Conservation (phyloP, 768 basidiomycete genomes). For the Pulveroboletus sp. region DNA sequence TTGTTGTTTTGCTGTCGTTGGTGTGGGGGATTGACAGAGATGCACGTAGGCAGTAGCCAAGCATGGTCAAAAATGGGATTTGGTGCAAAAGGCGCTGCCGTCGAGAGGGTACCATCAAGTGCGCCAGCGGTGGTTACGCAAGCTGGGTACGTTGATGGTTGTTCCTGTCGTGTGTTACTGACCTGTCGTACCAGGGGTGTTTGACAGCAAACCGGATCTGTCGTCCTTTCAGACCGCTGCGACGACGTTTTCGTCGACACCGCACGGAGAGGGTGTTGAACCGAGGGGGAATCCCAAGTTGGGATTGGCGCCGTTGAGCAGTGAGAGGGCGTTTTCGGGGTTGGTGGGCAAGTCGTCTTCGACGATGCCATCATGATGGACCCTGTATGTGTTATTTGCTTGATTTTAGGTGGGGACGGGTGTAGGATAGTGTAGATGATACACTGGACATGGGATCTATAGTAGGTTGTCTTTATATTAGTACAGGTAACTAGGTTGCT, state of each 20-base stretch:
- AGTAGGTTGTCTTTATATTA: background rate
- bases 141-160: constrained; percentile 28
- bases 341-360: constrained; percentile 20
- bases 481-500: too few relatives aligned
- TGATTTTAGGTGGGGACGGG: constrained; percentile 7
- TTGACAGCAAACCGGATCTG: constrained; percentile 36
- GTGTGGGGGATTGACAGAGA: background rate
- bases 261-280: constrained; percentile 14
- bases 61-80: constrained; percentile 38
- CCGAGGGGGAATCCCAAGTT: constrained; percentile 36
- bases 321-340: constrained; percentile 31
- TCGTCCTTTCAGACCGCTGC: constrained; percentile 32
- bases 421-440: constrained; percentile 3
- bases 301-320: constrained; percentile 37
- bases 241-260: constrained; percentile 10
- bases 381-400: constrained; percentile 3
- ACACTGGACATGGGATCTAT: background rate
- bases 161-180: background rate
- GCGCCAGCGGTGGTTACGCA: constrained; percentile 42
- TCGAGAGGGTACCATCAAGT: constrained; percentile 43
- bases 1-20: background rate
- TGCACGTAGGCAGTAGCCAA: constrained; percentile 35
- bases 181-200: constrained; percentile 23
- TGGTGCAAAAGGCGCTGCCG: constrained; percentile 40
- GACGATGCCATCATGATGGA: constrained; percentile 14